Conservation (phyloP, 768 basidiomycete species). For the Lactarius hengduanensis region DNA sequence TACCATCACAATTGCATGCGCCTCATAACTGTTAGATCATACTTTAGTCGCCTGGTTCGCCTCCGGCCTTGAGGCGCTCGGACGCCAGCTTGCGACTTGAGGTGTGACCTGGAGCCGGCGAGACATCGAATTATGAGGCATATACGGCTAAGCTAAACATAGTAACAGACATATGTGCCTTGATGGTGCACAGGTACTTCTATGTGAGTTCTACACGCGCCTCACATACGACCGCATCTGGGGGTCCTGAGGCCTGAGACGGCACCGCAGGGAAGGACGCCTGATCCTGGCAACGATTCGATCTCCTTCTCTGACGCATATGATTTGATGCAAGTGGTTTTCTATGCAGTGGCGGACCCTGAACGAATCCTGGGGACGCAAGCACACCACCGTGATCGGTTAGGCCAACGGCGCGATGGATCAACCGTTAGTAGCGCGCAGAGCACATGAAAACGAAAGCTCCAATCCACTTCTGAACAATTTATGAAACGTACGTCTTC, state of each 20-base stretch:
- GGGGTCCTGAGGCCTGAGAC: no score
- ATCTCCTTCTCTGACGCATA: no score
- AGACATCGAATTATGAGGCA: background rate
- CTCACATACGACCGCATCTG: no score
- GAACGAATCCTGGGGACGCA: background rate
- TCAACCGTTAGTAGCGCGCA: background rate
- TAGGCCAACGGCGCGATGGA: background rate
- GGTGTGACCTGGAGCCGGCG: background rate
- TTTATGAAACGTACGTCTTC: background rate
- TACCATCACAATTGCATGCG: background rate
- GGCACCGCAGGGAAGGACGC: no score
- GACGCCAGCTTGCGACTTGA: background rate
- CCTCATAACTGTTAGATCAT: background rate
- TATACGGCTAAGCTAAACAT: no score
- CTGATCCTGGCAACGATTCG: no score
- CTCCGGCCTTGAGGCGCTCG: background rate
- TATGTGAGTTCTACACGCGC: background rate
- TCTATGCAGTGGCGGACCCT: no score
- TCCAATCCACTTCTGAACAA: no score
- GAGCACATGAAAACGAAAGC: no score
- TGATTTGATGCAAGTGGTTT: no score
- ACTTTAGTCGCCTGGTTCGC: background rate
- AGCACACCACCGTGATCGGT: background rate
- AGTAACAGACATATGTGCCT: no score
- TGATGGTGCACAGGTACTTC: background rate